Conservation (phyloP, 768 basidiomycete genomes). For the Lactarius hengduanensis region DNA sequence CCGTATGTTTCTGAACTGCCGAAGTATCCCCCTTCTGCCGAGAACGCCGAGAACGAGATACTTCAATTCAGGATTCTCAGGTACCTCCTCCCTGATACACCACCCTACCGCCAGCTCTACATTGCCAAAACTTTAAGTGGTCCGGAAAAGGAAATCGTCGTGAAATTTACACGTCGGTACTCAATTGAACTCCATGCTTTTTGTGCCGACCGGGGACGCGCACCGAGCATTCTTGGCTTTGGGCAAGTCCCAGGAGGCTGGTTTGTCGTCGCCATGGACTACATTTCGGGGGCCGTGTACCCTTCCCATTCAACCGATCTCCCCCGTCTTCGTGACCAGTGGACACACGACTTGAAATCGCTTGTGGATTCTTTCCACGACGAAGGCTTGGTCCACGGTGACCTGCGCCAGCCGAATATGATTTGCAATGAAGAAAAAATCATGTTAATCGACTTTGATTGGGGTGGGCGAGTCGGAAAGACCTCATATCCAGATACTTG, state of each 20-base stretch:
- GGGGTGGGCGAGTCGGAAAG: no score
- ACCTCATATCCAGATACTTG: no score
- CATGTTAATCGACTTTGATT: no score
- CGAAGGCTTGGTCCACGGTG: not conserved
- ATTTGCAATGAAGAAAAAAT: no score
- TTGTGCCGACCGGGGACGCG: not conserved
- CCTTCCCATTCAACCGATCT: not conserved
- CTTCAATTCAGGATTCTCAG: not conserved
- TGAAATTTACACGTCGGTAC: constrained; percentile 4
- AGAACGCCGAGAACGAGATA: not conserved
- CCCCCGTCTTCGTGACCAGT: not conserved
- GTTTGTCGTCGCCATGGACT: not conserved
- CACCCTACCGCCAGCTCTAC: not conserved
- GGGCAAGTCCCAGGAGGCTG: not conserved
- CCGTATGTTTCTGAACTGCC: not conserved
- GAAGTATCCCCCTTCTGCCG: not conserved
- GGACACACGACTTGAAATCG: not conserved
- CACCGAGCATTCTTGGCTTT: not conserved
- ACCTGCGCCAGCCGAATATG: no score
- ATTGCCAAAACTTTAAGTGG: not conserved
- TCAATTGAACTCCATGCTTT: constrained; percentile 4
- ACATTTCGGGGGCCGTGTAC: not conserved
- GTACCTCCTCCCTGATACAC: not conserved
- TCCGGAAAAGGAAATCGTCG: not conserved
- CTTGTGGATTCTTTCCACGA: not conserved